Conservation (phyloP, 2,329 filamentous ascomycete genomes). For the Hypocrella siamensis region DNA sequence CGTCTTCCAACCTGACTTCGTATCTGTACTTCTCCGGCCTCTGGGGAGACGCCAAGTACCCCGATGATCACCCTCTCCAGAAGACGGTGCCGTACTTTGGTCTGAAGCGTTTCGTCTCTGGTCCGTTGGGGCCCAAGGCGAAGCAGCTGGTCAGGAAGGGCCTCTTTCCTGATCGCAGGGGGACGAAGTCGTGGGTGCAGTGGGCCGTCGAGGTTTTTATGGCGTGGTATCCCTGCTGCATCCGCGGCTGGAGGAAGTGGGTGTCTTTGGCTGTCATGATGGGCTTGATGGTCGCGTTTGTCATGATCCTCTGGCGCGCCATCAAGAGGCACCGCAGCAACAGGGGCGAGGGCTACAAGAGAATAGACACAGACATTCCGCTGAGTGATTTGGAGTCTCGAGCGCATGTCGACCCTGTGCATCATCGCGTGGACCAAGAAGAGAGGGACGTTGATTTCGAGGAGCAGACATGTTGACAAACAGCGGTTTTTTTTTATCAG, state of each 20-base stretch:
- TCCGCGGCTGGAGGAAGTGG: slow-evolving; percentile 14
- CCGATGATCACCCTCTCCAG: slow-evolving; percentile 11
- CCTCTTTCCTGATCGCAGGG: slow-evolving; percentile 10
- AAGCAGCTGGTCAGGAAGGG: slow-evolving; percentile 14
- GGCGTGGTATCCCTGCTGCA: slow-evolving; percentile 13
- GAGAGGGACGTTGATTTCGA: too few species aligned
- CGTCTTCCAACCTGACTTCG: slow-evolving; percentile 10
- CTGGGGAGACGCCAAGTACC: slow-evolving; percentile 14
- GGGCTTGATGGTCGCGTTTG: not conserved
- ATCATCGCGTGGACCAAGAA: not conserved
- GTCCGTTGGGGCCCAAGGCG: slow-evolving; percentile 11
- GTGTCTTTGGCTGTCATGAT: slow-evolving; percentile 5
- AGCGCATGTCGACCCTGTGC: not conserved
- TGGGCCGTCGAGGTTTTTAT: slow-evolving; percentile 10
- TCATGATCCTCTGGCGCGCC: not conserved
- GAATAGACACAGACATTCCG: not conserved
- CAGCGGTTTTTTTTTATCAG: too few species aligned
- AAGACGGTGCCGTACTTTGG: slow-evolving; percentile 11
- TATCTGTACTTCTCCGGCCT: slow-evolving; percentile 14
- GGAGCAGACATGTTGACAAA: too few species aligned
- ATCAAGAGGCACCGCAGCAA: not conserved
- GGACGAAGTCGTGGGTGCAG: slow-evolving; percentile 8
- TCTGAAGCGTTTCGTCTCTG: slow-evolving; percentile 12
- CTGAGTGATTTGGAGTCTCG: not conserved
- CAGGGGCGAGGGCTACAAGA: not conserved